A percentile compares a stretch with the other conserved stretches of the same genome.
Conservation (phyloP, 805 yeast species). For the Starmerella gropengiesseri region DNA sequence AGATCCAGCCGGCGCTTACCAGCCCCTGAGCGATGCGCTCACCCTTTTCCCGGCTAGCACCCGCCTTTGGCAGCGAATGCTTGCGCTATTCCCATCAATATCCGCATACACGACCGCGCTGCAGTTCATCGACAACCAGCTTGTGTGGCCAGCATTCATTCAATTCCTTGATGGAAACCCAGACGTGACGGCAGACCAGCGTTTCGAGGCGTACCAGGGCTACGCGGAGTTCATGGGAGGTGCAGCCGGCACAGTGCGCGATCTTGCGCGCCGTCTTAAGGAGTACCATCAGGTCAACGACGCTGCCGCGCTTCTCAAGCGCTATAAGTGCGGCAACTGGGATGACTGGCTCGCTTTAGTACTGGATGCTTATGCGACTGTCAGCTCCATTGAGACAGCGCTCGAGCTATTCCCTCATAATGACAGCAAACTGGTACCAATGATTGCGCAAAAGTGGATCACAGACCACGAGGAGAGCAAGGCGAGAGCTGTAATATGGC, state of each 20-base stretch:
- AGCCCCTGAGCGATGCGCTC: constrained; percentile 10
- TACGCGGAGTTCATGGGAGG: constrained; percentile 6
- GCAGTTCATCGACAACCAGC: constrained; percentile 40
- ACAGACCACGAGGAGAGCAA: neutral
- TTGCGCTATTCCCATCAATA: constrained; percentile 25
- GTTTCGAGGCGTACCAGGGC: neutral
- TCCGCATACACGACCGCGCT: constrained; percentile 42
- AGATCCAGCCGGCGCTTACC: neutral
- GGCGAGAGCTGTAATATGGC: constrained; percentile 3
- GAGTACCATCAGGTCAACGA: neutral
- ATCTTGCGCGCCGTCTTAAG: neutral
- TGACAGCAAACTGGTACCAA: constrained; percentile 3
- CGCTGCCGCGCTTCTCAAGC: constrained; percentile 1
- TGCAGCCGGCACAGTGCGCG: neutral
- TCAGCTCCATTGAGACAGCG: constrained; percentile 2
- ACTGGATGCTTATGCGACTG: neutral
- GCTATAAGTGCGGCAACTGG: neutral
- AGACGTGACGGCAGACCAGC: neutral
- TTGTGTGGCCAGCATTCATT: constrained; percentile 47
- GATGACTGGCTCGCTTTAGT: constrained; percentile 9
- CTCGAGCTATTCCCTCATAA: neutral
- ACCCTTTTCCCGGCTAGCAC: constrained; percentile 10
- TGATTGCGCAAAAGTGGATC: neutral
- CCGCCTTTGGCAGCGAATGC: constrained; percentile 12
- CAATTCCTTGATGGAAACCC: constrained; percentile 32